Evolutionary conservation across 148 eudicot genomes (phyloP).

Genomic region (Arbutus unedo): DNA sequence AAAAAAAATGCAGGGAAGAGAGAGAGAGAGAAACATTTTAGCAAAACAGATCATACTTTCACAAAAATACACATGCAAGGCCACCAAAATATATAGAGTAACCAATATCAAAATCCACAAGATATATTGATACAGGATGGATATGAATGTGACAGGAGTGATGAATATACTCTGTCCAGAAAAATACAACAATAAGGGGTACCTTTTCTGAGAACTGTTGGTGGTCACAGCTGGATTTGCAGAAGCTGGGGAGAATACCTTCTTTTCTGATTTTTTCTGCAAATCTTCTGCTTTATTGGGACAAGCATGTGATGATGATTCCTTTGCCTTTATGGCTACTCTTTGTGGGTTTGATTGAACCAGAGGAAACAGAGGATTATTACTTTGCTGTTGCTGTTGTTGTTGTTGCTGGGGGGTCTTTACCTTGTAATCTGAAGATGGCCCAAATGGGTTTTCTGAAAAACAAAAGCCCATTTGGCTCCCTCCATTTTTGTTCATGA

Average conservation of each 20-base stretch:
- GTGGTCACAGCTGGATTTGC: constrained; percentile 66
- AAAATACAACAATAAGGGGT: constrained; percentile 12
- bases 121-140: constrained; percentile 17
- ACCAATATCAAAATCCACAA: neutral
- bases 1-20: neutral
- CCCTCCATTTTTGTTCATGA: constrained; percentile 4
- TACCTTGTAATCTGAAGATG: constrained; percentile 6
- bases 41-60: neutral
- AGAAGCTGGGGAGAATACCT: constrained; percentile 59
- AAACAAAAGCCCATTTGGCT: neutral
- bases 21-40: neutral
- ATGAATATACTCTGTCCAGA: constrained; percentile 61
- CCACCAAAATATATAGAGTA: constrained; percentile 16
- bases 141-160: constrained; percentile 26
- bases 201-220: constrained; percentile 93
- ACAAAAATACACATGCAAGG: constrained; percentile 3
- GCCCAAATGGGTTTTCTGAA: constrained; percentile 10
- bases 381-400: neutral
- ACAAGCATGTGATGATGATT: constrained; percentile 56
- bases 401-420: neutral
- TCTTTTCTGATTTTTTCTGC: constrained; percentile 32
- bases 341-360: constrained; percentile 12
- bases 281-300: constrained; percentile 32
- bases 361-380: neutral
- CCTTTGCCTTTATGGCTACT: constrained; percentile 33